Conservation (phyloP, 2,329 filamentous ascomycete genomes). For the Ustulina deusta region DNA sequence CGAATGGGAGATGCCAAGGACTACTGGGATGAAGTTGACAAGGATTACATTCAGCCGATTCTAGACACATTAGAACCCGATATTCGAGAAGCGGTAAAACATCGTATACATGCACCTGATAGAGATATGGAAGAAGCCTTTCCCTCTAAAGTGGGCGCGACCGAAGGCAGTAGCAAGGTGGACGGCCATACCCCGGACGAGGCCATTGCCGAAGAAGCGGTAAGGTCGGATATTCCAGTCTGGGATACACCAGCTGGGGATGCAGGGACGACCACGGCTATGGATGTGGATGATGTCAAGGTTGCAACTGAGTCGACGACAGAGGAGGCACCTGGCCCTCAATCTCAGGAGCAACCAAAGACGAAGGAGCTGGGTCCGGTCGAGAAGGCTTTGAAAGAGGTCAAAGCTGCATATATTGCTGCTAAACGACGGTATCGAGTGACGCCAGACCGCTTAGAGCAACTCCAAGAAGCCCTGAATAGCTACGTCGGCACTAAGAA, state of each 20-base stretch:
- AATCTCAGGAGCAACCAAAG: conserved; percentile 44
- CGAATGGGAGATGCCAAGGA: conserved; percentile 81
- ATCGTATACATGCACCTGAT: conserved; percentile 64
- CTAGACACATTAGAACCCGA: conserved; percentile 72
- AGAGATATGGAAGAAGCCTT: conserved; percentile 35
- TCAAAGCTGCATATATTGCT: conserved; percentile 83
- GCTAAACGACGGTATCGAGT: conserved; percentile 90
- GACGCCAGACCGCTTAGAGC: conserved; percentile 74
- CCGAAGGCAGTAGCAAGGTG: conserved; percentile 20
- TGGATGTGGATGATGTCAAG: conserved; percentile 41
- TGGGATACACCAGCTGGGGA: conserved; percentile 23
- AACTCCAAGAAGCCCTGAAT: conserved; percentile 80
- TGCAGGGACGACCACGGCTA: conserved; percentile 45
- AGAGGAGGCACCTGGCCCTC: conserved; percentile 26
- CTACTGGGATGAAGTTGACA: conserved; percentile 87
- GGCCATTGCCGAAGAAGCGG: conserved; percentile 26
- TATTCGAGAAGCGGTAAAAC: conserved; percentile 71
- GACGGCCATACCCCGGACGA: conserved; percentile 31
- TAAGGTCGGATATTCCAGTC: conserved; percentile 10
- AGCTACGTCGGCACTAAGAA: conserved; percentile 87
- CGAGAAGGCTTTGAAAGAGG: conserved; percentile 75
- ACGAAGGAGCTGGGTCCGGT: conserved; percentile 63
- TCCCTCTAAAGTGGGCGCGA: conserved; percentile 29
- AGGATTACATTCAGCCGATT: conserved; percentile 81
- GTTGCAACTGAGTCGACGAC: conserved; percentile 38